A percentile compares a stretch with the other conserved stretches of the same genome.
phyloP scores from a whole-genome alignment of 345 rosid species.

The Hibiscus syriacus region DNA sequence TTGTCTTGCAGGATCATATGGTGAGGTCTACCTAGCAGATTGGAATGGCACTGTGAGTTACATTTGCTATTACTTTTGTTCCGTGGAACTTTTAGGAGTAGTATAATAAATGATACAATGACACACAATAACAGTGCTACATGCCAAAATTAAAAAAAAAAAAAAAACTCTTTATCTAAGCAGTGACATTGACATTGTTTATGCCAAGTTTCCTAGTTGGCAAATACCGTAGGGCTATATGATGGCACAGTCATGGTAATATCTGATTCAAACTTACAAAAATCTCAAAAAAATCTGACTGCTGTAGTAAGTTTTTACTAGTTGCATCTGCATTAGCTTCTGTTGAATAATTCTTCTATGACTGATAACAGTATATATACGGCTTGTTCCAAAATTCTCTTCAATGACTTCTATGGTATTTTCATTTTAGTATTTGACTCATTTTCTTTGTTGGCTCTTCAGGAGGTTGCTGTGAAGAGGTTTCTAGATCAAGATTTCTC shows the following conservation, averaged over 20 bases:
- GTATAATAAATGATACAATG: not conserved
- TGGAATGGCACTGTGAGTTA: constrained; percentile 91
- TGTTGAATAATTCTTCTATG: not conserved
- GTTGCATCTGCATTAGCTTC: not conserved
- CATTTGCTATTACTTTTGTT: constrained; percentile 1
- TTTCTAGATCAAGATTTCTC: constrained; percentile 88
- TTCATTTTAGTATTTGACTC: not conserved
- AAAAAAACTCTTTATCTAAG: not conserved
- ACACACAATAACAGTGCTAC: not conserved
- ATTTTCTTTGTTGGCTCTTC: constrained; percentile 20
- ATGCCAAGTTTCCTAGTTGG: not conserved
- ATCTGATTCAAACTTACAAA: not conserved
- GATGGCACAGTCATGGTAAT: not conserved
- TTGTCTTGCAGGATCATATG: constrained; percentile 79
- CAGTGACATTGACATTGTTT: not conserved
- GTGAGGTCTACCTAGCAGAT: constrained; percentile 87
- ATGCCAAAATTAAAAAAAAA: not conserved
- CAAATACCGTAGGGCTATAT: not conserved
- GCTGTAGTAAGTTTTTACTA: not conserved
- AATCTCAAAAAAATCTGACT: not conserved
- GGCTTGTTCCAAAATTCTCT: constrained; percentile 4
- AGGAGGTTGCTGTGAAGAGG: constrained; percentile 99
- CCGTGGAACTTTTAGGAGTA: not conserved
- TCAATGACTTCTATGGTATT: not conserved
- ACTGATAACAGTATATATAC: constrained; percentile 1